phyloP scores from a whole-genome alignment of 495 filamentous ascomycete genomes.

The Penicillium flavigenum region DNA sequence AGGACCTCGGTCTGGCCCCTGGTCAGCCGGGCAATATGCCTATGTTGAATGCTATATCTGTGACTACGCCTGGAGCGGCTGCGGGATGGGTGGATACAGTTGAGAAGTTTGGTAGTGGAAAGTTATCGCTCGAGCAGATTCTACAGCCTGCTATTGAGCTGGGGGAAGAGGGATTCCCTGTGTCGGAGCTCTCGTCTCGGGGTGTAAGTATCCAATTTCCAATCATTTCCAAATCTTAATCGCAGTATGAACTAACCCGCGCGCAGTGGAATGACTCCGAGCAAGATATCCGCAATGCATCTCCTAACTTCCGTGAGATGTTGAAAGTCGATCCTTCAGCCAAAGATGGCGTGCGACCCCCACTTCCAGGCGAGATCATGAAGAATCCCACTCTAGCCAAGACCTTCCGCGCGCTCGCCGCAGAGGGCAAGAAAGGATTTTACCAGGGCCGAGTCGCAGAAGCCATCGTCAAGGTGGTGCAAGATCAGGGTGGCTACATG shows the following conservation, averaged over 20 bases:
- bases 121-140: conserved; percentile 73
- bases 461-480: conserved; percentile 72
- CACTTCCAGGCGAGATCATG: conserved; percentile 82
- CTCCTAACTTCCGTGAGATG: conserved; percentile 83
- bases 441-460: conserved; percentile 83
- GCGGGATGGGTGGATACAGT: conserved; percentile 93
- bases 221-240: neutral
- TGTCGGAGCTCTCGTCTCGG: conserved; percentile 72
- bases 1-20: conserved; percentile 65
- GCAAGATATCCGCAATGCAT: conserved; percentile 59
- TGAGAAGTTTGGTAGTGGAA: conserved; percentile 89
- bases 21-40: conserved; percentile 66
- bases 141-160: conserved; percentile 81
- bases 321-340: conserved; percentile 69
- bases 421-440: conserved; percentile 85
- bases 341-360: conserved; percentile 65
- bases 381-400: conserved; percentile 77
- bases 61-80: conserved; percentile 85
- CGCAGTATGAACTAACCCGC: neutral
- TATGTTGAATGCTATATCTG: conserved; percentile 71
- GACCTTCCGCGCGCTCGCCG: conserved; percentile 77
- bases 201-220: conserved; percentile 56
- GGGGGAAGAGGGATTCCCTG: conserved; percentile 85
- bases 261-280: conserved; percentile 68
- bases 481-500: conserved; percentile 74